A percentile compares a stretch with the other conserved stretches of the same genome.
Conservation (phyloP, 2,329 filamentous ascomycete species). For the Botrytis deweyae region DNA sequence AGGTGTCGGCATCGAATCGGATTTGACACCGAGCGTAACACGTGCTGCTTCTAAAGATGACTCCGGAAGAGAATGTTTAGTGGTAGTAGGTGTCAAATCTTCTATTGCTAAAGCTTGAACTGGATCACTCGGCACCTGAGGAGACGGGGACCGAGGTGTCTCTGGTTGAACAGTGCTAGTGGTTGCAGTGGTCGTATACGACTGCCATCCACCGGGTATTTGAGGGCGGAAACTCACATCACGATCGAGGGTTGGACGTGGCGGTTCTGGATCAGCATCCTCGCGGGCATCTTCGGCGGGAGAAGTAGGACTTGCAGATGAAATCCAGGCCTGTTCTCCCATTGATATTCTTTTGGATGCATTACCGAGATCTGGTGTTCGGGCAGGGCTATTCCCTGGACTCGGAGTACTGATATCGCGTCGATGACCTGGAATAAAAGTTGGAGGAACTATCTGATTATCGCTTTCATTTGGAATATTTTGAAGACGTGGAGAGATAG, state of each 20-base stretch:
- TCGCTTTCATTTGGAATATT: constrained; percentile 20
- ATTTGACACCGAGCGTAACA: constrained; percentile 38
- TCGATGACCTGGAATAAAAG: constrained; percentile 53
- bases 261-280: constrained; percentile 16
- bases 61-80: constrained; percentile 28
- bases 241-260: constrained; percentile 30
- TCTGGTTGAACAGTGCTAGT: constrained; percentile 25
- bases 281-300: constrained; percentile 7
- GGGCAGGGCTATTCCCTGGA: constrained; percentile 60
- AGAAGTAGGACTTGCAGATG: constrained; percentile 17
- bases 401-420: constrained; percentile 59
- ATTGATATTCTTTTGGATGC: constrained; percentile 42
- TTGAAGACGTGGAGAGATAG: constrained; percentile 27
- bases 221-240: constrained; percentile 37
- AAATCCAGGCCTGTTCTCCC: constrained; percentile 47
- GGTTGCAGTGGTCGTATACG: constrained; percentile 34
- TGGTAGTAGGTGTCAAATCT: constrained; percentile 34
- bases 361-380: constrained; percentile 51
- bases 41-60: constrained; percentile 31
- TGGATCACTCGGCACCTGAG: constrained; percentile 18
- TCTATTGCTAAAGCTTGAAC: constrained; percentile 27
- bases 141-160: not conserved
- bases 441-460: constrained; percentile 30
- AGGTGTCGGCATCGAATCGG: constrained; percentile 29
- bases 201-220: constrained; percentile 38